Conservation (phyloP, 2,329 filamentous ascomycete species). For the Pezicula neosporulosa region DNA sequence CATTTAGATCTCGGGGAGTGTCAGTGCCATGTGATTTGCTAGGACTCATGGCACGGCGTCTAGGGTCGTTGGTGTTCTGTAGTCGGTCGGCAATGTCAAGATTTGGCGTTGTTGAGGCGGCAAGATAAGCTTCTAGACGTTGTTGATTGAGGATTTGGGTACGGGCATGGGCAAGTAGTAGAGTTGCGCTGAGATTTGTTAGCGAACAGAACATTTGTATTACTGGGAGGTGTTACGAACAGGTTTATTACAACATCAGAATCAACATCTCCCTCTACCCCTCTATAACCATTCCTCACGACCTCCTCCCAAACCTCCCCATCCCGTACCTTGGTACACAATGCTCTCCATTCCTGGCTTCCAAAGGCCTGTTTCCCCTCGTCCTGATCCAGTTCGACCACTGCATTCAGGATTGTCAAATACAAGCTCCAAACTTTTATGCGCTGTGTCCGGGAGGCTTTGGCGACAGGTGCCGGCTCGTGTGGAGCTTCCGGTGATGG, state of each 20-base stretch:
- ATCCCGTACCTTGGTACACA: slow-evolving; percentile 82
- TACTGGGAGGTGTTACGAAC: slow-evolving; percentile 43
- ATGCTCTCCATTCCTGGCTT: slow-evolving; percentile 74
- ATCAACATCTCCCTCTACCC: slow-evolving; percentile 86
- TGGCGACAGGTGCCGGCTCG: slow-evolving; percentile 63
- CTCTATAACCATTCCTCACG: slow-evolving; percentile 80
- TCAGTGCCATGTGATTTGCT: slow-evolving; percentile 59
- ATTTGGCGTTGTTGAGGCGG: slow-evolving; percentile 68
- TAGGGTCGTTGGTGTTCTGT: slow-evolving; percentile 26
- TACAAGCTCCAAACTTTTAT: slow-evolving; percentile 99
- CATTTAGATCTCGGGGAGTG: slow-evolving; percentile 79
- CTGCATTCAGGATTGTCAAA: slow-evolving; percentile 85
- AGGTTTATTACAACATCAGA: slow-evolving; percentile 90
- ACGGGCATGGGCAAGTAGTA: slow-evolving; percentile 85
- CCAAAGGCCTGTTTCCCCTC: slow-evolving; percentile 90
- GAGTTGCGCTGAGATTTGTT: slow-evolving; percentile 64
- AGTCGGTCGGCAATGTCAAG: slow-evolving; percentile 69
- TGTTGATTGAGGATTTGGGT: slow-evolving; percentile 82
- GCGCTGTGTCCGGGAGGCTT: slow-evolving; percentile 75
- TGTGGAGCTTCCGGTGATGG: slow-evolving; percentile 36
- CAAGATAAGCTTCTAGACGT: slow-evolving; percentile 84
- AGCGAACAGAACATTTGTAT: slow-evolving; percentile 4
- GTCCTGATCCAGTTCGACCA: slow-evolving; percentile 83
- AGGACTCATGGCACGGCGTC: slow-evolving; percentile 65
- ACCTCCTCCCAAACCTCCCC: slow-evolving; percentile 95